Evolutionary conservation across 2,329 filamentous ascomycete species (phyloP).

Genomic region (Ramularia collo-cygni): DNA sequence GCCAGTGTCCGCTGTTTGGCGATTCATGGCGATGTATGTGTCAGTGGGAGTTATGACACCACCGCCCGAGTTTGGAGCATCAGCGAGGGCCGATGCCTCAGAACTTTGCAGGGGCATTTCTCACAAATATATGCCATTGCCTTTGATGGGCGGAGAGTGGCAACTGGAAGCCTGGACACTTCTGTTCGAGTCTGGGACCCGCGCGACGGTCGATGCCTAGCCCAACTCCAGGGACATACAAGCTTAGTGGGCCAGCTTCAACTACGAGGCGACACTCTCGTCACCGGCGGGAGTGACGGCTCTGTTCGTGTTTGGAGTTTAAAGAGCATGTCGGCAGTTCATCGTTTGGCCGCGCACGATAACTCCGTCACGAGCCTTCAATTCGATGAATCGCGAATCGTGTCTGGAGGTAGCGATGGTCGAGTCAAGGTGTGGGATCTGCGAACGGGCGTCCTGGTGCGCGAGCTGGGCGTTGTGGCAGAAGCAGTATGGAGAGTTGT

Average conservation of each 20-base stretch:
- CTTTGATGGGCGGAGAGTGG: constrained; percentile 88
- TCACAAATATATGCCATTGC: constrained; percentile 99
- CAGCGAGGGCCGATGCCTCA: constrained; percentile 83
- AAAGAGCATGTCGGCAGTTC: constrained; percentile 82
- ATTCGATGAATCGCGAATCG: constrained; percentile 91
- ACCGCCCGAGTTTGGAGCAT: constrained; percentile 98
- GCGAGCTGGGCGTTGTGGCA: constrained; percentile 83
- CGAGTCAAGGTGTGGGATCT: constrained; percentile 98
- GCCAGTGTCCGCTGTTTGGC: constrained; percentile 92
- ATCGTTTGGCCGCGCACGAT: constrained; percentile 90
- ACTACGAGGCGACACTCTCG: constrained; percentile 88
- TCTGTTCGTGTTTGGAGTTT: constrained; percentile 96
- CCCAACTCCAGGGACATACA: constrained; percentile 92
- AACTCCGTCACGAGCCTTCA: constrained; percentile 97
- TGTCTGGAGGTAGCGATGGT: constrained; percentile 95
- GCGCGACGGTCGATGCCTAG: constrained; percentile 59
- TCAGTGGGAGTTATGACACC: constrained; percentile 97
- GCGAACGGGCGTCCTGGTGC: constrained; percentile 80
- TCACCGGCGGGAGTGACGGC: constrained; percentile 92
- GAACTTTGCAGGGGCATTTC: constrained; percentile 88
- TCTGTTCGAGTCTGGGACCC: constrained; percentile 92
- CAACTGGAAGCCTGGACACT: constrained; percentile 92
- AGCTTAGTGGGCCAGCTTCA: constrained; percentile 94
- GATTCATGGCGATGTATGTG: constrained; percentile 91
- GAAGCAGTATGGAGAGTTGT: constrained; percentile 97